phyloP scores from a whole-genome alignment of 306 rosid species.

The Prunus salicina region DNA sequence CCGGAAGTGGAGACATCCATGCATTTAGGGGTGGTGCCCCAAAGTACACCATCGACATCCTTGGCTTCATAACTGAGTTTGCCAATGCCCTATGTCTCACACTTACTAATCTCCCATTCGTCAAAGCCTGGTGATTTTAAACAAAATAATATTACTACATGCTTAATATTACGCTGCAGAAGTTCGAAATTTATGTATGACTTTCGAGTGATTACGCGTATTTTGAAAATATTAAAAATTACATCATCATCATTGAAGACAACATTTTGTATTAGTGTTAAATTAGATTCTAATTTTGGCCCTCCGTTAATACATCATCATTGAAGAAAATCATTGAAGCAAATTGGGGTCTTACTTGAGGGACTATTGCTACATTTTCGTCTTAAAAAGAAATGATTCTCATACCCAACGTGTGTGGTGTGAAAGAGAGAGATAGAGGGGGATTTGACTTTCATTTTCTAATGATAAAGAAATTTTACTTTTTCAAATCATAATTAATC shows the following conservation, averaged over 20 bases:
- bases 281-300: too few species aligned
- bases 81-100: constrained; percentile 79
- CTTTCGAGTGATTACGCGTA: too few species aligned
- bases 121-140: constrained; percentile 47
- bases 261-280: too few species aligned
- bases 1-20: constrained; percentile 64
- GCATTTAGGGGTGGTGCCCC: constrained; percentile 75
- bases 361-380: too few species aligned
- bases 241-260: too few species aligned
- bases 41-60: constrained; percentile 84
- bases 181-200: too few species aligned
- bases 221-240: too few species aligned
- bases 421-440: neutral
- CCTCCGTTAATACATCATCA: too few species aligned
- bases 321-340: too few species aligned
- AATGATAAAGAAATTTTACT: neutral
- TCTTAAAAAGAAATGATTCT: too few species aligned
- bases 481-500: neutral
- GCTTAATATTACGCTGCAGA: too few species aligned
- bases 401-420: neutral
- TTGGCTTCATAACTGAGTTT: constrained; percentile 35
- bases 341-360: too few species aligned
- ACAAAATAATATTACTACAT: neutral
- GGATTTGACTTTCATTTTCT: neutral
- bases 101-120: constrained; percentile 76